phyloP scores from a whole-genome alignment of 2,329 filamentous ascomycete genomes.

The Sporothrix variecibatus region DNA sequence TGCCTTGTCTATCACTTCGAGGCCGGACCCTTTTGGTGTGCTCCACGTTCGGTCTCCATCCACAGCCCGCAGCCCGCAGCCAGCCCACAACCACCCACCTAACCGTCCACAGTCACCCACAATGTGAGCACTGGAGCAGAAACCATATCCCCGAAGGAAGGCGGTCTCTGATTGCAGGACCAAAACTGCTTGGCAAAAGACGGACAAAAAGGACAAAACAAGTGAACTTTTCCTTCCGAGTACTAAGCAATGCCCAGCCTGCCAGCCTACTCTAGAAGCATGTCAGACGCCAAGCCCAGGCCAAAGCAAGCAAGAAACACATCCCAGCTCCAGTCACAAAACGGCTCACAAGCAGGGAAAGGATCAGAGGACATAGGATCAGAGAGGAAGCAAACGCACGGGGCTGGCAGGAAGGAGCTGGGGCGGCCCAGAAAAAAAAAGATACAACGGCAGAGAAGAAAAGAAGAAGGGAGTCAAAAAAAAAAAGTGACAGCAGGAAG shows the following conservation, averaged over 20 bases:
- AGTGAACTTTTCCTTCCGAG: background rate
- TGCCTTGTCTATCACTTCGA: background rate
- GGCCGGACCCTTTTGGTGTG: background rate
- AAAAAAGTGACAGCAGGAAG: background rate
- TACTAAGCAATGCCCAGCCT: background rate
- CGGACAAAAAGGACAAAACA: background rate
- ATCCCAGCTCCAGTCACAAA: background rate
- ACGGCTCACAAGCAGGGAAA: background rate
- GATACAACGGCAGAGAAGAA: background rate
- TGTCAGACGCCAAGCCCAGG: slow-evolving; percentile 18
- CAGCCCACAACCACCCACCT: background rate
- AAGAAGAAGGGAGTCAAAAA: background rate
- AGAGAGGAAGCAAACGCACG: slow-evolving; percentile 4
- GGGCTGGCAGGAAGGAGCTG: slow-evolving; percentile 7
- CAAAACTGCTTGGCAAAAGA: background rate
- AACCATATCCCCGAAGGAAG: background rate
- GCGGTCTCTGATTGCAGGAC: slow-evolving; percentile 21
- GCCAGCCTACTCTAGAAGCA: background rate
- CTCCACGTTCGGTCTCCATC: slow-evolving; percentile 15
- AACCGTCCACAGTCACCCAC: too few relatives aligned
- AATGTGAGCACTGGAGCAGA: too few relatives aligned
- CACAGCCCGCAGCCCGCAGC: slow-evolving; percentile 13
- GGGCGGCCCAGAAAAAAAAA: background rate
- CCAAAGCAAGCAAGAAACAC: slow-evolving; percentile 7
- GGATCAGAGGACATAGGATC: background rate